phyloP scores from a whole-genome alignment of 2,329 filamentous ascomycete genomes.

The Fusarium citri region DNA sequence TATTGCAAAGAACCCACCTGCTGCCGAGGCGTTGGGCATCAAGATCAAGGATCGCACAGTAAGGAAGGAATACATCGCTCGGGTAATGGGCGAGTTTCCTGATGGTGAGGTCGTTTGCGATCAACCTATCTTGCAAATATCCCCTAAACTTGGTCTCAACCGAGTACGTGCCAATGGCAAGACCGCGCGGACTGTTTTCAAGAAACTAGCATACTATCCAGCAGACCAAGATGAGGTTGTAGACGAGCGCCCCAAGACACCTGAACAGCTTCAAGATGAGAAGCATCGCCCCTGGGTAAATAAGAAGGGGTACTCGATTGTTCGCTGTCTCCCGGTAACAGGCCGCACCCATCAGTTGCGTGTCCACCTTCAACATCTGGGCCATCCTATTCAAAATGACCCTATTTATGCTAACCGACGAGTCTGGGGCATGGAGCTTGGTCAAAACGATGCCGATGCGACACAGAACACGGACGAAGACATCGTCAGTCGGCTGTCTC shows the following conservation, averaged over 20 bases:
- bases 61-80: conserved; percentile 93
- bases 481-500: conserved; percentile 84
- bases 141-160: conserved; percentile 93
- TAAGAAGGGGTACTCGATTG: conserved; percentile 90
- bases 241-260: conserved; percentile 43
- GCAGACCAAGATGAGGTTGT: conserved; percentile 34
- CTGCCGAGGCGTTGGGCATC: conserved; percentile 79
- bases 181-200: conserved; percentile 89
- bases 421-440: conserved; percentile 88
- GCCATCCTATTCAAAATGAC: conserved; percentile 96
- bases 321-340: conserved; percentile 92
- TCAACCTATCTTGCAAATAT: conserved; percentile 92
- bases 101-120: conserved; percentile 92
- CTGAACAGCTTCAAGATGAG: conserved; percentile 38
- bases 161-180: conserved; percentile 95
- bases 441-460: conserved; percentile 72
- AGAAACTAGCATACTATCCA: conserved; percentile 91
- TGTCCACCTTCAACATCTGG: conserved; percentile 93
- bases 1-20: conserved; percentile 85
- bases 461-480: conserved; percentile 83
- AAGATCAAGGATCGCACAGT: conserved; percentile 86
- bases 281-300: conserved; percentile 57
- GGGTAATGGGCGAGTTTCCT: conserved; percentile 91
- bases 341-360: conserved; percentile 95
- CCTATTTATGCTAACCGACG: conserved; percentile 96